Base-by-base conservation (phyloP, 1,284 basidiomycete species). In the Agaricales sp. region DNA sequence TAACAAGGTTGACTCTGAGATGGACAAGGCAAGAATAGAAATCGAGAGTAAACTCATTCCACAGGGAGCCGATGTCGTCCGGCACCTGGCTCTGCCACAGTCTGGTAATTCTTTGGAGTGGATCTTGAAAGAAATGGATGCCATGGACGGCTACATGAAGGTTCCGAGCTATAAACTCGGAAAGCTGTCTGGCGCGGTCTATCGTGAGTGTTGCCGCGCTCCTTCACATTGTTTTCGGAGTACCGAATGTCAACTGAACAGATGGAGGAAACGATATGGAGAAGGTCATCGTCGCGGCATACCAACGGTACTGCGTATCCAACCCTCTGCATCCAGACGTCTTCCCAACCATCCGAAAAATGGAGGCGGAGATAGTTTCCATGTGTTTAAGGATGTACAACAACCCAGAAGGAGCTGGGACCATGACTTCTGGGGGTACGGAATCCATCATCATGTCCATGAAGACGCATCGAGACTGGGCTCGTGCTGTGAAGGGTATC, bases 301-400 rank as follows among this genome's bases (percentile, higher is more conserved):
- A 84, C 56, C 70, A 78, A 54, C 75, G 77, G 16, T 90, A 89
- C 55, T 79, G 77, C 44, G 76, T 88, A 49, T 85, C 89, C 22
- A 98, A 98, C 59, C 94, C 95, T 1, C 73, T 98, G 2, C 95
- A 98, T 60, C 93, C 95, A 0, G 93, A 96, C 54, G 85, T 96
- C 26, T 98, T 99, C 69, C 94, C 95, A 0, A 87, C 89, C 0
- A 72, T 98, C 3, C 77, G 95, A 47, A 94, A 96, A 68, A 99
- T 99, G 95, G 95, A 99, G 62, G 87, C 93, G 4, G 94, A 98
- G 63, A 80, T 98, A 43, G 92, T 99, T 41, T 73, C 87, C n/a
- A 97, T 97, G 88, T 89, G 87, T 55, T 73, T 98, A 44, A 75
- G 78, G 51, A 75, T 95, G 69, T 96, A 88, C 70, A 86, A 92